Conservation (phyloP, 192 early-diverging fungal genomes). For the Dissophora globulifera region DNA sequence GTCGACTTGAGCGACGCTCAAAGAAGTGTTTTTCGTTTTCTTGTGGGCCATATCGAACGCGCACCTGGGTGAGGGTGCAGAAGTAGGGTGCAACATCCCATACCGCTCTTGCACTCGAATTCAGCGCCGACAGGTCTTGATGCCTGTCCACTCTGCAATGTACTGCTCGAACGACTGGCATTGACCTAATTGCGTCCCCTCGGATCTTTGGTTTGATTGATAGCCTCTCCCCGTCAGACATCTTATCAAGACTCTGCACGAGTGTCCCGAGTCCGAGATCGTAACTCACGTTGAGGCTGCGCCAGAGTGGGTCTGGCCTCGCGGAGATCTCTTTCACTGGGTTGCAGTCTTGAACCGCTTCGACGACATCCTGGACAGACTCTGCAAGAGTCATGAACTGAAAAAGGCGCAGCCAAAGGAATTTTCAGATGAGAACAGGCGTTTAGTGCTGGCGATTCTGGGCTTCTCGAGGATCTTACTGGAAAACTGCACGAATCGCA, state of each 20-base stretch:
- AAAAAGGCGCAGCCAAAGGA: slow-evolving; percentile 68
- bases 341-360: slow-evolving; percentile 93
- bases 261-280: slow-evolving; percentile 67
- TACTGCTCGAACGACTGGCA: too few relatives aligned
- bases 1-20: too few relatives aligned
- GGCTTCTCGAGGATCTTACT: slow-evolving; percentile 82
- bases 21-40: too few relatives aligned
- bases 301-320: slow-evolving; percentile 80
- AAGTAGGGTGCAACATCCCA: too few relatives aligned
- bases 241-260: slow-evolving; percentile 60
- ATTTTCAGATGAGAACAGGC: slow-evolving; percentile 67
- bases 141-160: too few relatives aligned
- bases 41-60: too few relatives aligned
- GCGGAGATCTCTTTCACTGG: slow-evolving; percentile 97
- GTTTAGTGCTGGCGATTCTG: slow-evolving; percentile 73
- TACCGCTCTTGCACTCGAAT: background rate
- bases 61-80: too few relatives aligned
- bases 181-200: too few relatives aligned
- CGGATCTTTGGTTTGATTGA: too few relatives aligned
- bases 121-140: background rate
- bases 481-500: slow-evolving; percentile 96
- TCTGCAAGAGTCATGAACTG: slow-evolving; percentile 72
- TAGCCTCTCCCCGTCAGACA: slow-evolving; percentile 66
- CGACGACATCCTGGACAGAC: slow-evolving; percentile 78
- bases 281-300: slow-evolving; percentile 57